Evolutionary conservation across 1,284 basidiomycete genomes (phyloP).

Genomic region (Fomitiporia mediterranea): DNA sequence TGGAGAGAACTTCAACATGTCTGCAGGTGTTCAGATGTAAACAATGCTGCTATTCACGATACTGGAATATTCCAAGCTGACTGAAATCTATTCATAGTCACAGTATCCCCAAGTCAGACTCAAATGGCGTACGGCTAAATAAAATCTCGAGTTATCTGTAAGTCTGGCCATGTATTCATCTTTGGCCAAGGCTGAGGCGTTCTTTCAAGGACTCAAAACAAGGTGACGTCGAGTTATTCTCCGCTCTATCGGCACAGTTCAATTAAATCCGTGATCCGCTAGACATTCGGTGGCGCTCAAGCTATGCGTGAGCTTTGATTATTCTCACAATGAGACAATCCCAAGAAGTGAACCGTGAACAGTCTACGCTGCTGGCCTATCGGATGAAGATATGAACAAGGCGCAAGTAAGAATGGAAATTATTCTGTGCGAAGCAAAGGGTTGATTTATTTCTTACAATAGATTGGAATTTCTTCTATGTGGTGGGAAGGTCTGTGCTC

Average conservation of each 20-base stretch:
- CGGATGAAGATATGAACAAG: conserved; percentile 78
- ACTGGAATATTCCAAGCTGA: neutral
- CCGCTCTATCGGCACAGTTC: neutral
- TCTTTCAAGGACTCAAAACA: conserved; percentile 54
- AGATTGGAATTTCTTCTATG: conserved; percentile 81
- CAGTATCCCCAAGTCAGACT: conserved; percentile 17
- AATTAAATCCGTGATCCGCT: conserved; percentile 3
- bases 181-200: too few species aligned
- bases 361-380: conserved; percentile 76
- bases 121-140: conserved; percentile 47
- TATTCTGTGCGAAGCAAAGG: too few species aligned
- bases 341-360: too few species aligned
- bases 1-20: neutral
- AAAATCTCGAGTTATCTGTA: conserved; percentile 57
- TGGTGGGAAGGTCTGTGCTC: conserved; percentile 78
- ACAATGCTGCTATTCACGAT: neutral
- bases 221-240: conserved; percentile 37
- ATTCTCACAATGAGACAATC: conserved; percentile 7
- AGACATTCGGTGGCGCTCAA: conserved; percentile 73
- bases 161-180: neutral
- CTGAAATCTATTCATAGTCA: conserved; percentile 17
- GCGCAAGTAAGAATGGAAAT: conserved; percentile 51
- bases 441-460: conserved; percentile 17
- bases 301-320: conserved; percentile 62
- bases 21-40: conserved; percentile 23